Evolutionary conservation across 192 early-diverging fungal genomes (phyloP).

Genomic region (Coemansia sp.): DNA sequence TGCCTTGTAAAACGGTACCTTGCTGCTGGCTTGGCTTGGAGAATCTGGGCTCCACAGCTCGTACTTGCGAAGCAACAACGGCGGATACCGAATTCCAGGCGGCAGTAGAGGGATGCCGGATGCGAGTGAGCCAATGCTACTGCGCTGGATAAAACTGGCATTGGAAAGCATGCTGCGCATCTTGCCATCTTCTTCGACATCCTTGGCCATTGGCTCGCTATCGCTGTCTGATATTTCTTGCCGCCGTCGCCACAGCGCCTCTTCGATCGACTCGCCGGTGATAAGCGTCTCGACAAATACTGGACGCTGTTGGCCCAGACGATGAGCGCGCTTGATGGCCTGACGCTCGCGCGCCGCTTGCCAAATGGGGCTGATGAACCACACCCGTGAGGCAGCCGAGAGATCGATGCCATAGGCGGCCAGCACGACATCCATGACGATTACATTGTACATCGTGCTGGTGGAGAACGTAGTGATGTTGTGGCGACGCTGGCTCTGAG

Average conservation of each 20-base stretch:
- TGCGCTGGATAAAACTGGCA: constrained; percentile 27
- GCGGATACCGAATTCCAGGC: constrained; percentile 30
- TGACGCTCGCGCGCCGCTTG: constrained; percentile 71
- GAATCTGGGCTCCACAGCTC: constrained; percentile 29
- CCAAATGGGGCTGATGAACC: constrained; percentile 76
- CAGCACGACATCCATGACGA: constrained; percentile 52
- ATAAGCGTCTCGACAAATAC: constrained; percentile 50
- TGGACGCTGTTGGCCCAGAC: constrained; percentile 66
- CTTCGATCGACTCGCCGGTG: constrained; percentile 41
- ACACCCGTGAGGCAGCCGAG: constrained; percentile 70
- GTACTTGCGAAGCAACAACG: constrained; percentile 28
- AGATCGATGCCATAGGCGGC: constrained; percentile 80
- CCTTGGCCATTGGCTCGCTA: constrained; percentile 18
- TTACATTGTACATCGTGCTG: constrained; percentile 43
- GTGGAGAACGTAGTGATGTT: constrained; percentile 54
- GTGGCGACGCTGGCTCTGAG: constrained; percentile 44
- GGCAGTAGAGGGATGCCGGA: constrained; percentile 19
- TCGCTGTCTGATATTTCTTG: constrained; percentile 39
- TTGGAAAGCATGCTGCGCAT: constrained; percentile 47
- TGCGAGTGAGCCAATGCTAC: constrained; percentile 11
- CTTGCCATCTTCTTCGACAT: constrained; percentile 52
- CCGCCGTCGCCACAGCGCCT: constrained; percentile 43
- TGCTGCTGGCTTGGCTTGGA: constrained; percentile 6
- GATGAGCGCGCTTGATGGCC: constrained; percentile 83
- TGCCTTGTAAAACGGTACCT: constrained; percentile 33